Percentiles rank a stretch among this genome's conserved stretches.
Conservation (phyloP, 306 rosid genomes). For the Senna tora region DNA sequence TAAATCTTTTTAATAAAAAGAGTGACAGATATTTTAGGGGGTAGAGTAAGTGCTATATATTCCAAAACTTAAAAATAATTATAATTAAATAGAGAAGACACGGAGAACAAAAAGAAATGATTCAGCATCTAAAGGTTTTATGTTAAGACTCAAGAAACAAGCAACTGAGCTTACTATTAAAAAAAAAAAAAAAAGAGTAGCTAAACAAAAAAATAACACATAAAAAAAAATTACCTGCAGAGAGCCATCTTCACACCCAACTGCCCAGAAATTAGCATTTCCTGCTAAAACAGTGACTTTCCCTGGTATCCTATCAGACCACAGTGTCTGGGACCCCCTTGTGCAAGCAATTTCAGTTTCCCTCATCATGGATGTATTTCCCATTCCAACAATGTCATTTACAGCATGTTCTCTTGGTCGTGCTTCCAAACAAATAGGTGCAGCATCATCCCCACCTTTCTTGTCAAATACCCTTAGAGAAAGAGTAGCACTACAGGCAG, state of each 20-base stretch:
- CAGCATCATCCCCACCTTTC: slow-evolving; percentile 69
- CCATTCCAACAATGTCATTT: slow-evolving; percentile 75
- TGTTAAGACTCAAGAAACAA: not conserved
- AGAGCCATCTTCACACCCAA: slow-evolving; percentile 99
- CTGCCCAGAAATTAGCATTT: slow-evolving; percentile 92
- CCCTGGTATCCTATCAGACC: slow-evolving; percentile 95
- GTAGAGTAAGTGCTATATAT: not conserved
- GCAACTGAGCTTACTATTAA: slow-evolving; percentile 8
- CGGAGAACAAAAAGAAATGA: not conserved
- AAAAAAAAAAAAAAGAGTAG: slow-evolving; percentile 20
- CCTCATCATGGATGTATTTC: slow-evolving; percentile 68
- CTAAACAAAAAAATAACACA: slow-evolving; percentile 13
- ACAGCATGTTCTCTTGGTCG: slow-evolving; percentile 76
- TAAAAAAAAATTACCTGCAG: slow-evolving; percentile 61
- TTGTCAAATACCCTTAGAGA: slow-evolving; percentile 82
- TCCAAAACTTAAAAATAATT: not conserved
- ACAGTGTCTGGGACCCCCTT: slow-evolving; percentile 65
- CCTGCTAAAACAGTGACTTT: slow-evolving; percentile 97
- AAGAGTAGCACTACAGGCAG: slow-evolving; percentile 61
- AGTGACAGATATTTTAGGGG: slow-evolving; percentile 3
- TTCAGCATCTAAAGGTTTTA: not conserved
- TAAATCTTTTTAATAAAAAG: slow-evolving; percentile 61
- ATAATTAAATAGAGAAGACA: not conserved
- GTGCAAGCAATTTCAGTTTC: slow-evolving; percentile 89
- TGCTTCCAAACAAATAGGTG: slow-evolving; percentile 89